Percentiles rank a stretch among this genome's conserved stretches.
Conservation (phyloP, 2,329 filamentous ascomycete species). For the Fusarium verrucosum region DNA sequence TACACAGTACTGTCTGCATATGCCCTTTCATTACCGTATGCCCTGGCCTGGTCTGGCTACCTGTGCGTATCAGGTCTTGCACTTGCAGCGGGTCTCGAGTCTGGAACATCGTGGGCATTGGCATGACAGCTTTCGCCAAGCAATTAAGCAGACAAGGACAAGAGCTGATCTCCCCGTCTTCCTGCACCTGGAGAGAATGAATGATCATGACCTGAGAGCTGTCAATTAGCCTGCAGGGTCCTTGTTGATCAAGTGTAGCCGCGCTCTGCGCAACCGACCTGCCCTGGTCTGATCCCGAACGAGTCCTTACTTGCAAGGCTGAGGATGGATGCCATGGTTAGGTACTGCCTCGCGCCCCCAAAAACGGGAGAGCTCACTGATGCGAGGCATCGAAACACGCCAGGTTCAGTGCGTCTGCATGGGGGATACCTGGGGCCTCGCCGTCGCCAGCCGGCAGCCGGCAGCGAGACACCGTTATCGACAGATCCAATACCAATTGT, state of each 20-base stretch:
- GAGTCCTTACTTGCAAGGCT: not conserved
- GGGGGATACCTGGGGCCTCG: slow-evolving; percentile 3
- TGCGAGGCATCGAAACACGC: slow-evolving; percentile 17
- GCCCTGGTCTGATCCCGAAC: not conserved
- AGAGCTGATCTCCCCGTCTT: slow-evolving; percentile 30
- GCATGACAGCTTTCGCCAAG: slow-evolving; percentile 31
- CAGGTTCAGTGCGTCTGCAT: slow-evolving; percentile 1
- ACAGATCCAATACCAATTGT: slow-evolving; percentile 21
- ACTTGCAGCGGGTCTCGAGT: slow-evolving; percentile 34
- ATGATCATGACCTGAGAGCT: slow-evolving; percentile 1
- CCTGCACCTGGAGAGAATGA: not conserved
- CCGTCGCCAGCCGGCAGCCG: slow-evolving; percentile 16
- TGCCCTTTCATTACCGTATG: not conserved
- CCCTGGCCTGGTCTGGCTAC: not conserved
- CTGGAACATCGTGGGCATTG: slow-evolving; percentile 33
- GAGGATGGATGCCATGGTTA: not conserved
- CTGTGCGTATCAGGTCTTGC: slow-evolving; percentile 23
- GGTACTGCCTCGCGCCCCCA: not conserved
- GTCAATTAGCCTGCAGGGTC: not conserved
- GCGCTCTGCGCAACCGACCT: slow-evolving; percentile 11
- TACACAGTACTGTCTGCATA: slow-evolving; percentile 1
- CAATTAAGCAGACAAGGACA: slow-evolving; percentile 23
- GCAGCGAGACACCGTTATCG: slow-evolving; percentile 3
- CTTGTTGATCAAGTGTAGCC: slow-evolving; percentile 12
- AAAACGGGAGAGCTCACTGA: slow-evolving; percentile 9